Evolutionary conservation across 495 filamentous ascomycete genomes (phyloP).

Genomic region (Lophiotrema nucula): DNA sequence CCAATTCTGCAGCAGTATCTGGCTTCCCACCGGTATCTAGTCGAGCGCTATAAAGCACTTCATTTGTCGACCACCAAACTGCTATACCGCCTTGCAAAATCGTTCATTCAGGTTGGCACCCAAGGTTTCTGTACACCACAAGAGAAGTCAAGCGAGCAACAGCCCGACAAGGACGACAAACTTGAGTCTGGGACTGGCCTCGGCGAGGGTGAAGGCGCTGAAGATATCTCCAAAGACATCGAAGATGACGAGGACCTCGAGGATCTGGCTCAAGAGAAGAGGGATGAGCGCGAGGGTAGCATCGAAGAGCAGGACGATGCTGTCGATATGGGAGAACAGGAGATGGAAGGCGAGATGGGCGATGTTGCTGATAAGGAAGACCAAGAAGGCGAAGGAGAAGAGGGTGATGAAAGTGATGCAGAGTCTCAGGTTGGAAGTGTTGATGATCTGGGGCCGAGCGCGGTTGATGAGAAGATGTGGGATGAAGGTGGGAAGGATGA

Average conservation of each 20-base stretch:
- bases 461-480: constrained; percentile 98
- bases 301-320: constrained; percentile 66
- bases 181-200: constrained; percentile 91
- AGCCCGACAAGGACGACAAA: constrained; percentile 65
- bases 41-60: constrained; percentile 54
- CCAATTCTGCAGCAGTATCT: constrained; percentile 77
- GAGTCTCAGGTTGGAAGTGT: constrained; percentile 89
- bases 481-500: constrained; percentile 75
- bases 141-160: constrained; percentile 64
- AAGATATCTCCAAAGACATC: constrained; percentile 97
- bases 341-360: constrained; percentile 76
- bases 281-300: constrained; percentile 42
- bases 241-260: constrained; percentile 88
- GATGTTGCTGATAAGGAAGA: constrained; percentile 60
- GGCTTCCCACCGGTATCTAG: constrained; percentile 53
- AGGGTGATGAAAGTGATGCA: constrained; percentile 65
- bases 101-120: constrained; percentile 69
- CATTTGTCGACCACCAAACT: constrained; percentile 71
- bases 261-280: constrained; percentile 77
- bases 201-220: constrained; percentile 90
- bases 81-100: constrained; percentile 68
- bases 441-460: constrained; percentile 80
- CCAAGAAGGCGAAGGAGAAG: constrained; percentile 45
- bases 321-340: constrained; percentile 91
- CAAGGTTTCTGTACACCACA: constrained; percentile 89